Evolutionary conservation across 1,284 basidiomycete species (phyloP).

Genomic region (Coniferiporia sulphurascens): DNA sequence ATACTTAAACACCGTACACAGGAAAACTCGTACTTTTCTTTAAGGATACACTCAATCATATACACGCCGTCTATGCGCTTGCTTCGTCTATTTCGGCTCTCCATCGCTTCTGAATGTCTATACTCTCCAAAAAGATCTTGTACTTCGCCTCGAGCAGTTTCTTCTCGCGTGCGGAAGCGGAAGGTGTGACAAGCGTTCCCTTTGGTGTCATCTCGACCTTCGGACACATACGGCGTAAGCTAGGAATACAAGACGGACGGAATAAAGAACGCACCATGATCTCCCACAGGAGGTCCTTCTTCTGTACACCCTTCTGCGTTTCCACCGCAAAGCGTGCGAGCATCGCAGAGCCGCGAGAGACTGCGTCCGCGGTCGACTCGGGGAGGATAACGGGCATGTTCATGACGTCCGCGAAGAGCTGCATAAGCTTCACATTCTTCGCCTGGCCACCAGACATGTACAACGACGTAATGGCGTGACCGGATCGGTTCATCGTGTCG

Average conservation of each 20-base stretch:
- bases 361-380: constrained; percentile 70
- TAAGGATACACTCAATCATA: not conserved
- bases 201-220: constrained; percentile 90
- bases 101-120: constrained; percentile 86
- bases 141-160: constrained; percentile 88
- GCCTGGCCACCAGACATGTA: constrained; percentile 95
- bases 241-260: not conserved
- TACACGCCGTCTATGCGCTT: not conserved
- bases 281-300: constrained; percentile 74
- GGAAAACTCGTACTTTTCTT: not conserved
- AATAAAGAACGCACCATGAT: constrained; percentile 74
- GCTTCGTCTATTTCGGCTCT: constrained; percentile 56
- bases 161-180: constrained; percentile 57
- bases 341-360: constrained; percentile 93
- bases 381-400: constrained; percentile 84
- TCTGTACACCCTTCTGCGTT: constrained; percentile 32
- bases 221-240: not conserved
- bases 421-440: constrained; percentile 80
- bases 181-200: constrained; percentile 72
- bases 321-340: constrained; percentile 86
- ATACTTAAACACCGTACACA: too few species aligned
- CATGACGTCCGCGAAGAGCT: constrained; percentile 85
- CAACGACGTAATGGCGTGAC: constrained; percentile 81
- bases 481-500: constrained; percentile 83
- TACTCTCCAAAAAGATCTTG: constrained; percentile 85